Evolutionary conservation across 805 yeast species (phyloP).

Genomic region (Komagataella pseudopastoris): DNA sequence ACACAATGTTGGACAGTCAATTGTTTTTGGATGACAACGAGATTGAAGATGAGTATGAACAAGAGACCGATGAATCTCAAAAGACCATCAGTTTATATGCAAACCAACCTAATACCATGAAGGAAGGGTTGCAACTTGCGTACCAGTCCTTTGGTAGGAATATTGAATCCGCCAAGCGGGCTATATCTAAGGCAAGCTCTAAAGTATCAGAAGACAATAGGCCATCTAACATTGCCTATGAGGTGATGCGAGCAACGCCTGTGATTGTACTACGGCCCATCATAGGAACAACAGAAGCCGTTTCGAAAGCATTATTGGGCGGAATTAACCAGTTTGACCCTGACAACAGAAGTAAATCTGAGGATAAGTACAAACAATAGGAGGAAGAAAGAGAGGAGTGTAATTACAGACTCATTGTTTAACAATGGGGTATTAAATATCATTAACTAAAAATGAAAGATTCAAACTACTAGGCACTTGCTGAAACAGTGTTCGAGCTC

Average conservation of each 20-base stretch:
- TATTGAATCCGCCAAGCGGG: constrained; percentile 48
- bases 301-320: constrained; percentile 74
- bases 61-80: constrained; percentile 19
- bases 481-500: not conserved
- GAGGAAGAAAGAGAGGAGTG: not conserved
- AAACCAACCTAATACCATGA: constrained; percentile 62
- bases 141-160: constrained; percentile 60
- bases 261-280: constrained; percentile 70
- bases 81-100: constrained; percentile 61
- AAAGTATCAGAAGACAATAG: constrained; percentile 53
- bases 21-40: not conserved
- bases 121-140: constrained; percentile 67
- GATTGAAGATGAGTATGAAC: constrained; percentile 11
- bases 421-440: not conserved
- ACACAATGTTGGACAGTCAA: not conserved
- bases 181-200: constrained; percentile 42
- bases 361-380: constrained; percentile 49
- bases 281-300: constrained; percentile 87
- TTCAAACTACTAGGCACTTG: not conserved
- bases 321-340: constrained; percentile 72
- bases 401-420: not conserved
- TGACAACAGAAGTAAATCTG: constrained; percentile 36
- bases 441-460: too few species aligned
- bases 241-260: constrained; percentile 68
- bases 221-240: constrained; percentile 52